phyloP scores from a whole-genome alignment of 192 early-diverging fungal genomes.

The Mortierella alpina region DNA sequence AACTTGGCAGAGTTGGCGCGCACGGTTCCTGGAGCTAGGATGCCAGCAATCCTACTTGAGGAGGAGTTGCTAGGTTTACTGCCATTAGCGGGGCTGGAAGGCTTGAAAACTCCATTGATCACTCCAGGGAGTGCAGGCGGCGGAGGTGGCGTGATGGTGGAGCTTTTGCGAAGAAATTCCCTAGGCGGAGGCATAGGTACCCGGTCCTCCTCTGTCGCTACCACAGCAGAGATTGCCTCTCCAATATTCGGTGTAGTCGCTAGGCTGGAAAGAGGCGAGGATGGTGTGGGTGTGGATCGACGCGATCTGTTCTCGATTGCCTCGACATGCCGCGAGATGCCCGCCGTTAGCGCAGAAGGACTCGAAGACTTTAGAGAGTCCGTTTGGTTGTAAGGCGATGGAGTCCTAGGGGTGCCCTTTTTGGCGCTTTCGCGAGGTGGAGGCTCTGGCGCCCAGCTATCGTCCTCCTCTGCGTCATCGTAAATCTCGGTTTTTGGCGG shows the following conservation, averaged over 20 bases:
- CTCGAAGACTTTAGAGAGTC: background rate
- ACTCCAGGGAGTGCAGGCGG: background rate
- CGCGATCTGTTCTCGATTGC: no score
- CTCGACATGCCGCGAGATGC: no score
- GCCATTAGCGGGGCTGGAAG: background rate
- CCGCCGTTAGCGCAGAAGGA: no score
- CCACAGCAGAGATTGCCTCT: background rate
- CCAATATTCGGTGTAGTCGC: background rate
- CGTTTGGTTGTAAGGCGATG: background rate
- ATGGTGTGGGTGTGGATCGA: background rate
- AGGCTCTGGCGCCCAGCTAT: slow-evolving; percentile 35
- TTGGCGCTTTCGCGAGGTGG: slow-evolving; percentile 33
- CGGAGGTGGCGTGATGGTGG: background rate
- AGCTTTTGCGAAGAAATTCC: slow-evolving; percentile 37
- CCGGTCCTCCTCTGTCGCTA: slow-evolving; percentile 8
- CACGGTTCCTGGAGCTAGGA: slow-evolving; percentile 25
- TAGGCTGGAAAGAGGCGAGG: background rate
- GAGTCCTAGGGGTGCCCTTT: background rate
- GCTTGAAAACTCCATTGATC: slow-evolving; percentile 18
- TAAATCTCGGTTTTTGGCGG: slow-evolving; percentile 31
- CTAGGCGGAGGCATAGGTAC: slow-evolving; percentile 39
- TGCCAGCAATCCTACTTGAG: background rate
- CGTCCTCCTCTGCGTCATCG: slow-evolving; percentile 22
- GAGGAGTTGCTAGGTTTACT: background rate
- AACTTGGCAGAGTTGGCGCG: slow-evolving; percentile 32